Conservation (phyloP, 257 asterid genomes). For the Knoxia roxburghii region DNA sequence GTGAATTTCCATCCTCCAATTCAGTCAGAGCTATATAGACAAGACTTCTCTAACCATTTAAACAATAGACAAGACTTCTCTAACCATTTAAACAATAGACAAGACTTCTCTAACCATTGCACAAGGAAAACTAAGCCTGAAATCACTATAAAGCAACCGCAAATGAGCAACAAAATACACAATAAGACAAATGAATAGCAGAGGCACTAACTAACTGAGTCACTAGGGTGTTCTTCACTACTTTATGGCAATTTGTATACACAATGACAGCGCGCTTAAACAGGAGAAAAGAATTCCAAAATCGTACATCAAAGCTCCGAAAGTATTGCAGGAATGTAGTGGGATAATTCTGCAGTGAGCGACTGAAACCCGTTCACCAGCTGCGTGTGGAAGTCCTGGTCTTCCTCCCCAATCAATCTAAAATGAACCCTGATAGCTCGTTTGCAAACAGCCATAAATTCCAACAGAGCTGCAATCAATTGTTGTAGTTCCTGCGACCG, state of each 20-base stretch:
- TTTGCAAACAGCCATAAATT: constrained; percentile 98
- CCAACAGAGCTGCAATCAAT: constrained; percentile 91
- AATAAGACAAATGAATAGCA: not conserved
- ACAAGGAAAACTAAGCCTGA: no score
- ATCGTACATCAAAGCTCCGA: constrained; percentile 66
- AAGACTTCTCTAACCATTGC: not conserved
- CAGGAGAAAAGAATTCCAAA: not conserved
- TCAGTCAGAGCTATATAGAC: no score
- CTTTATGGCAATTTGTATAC: constrained; percentile 17
- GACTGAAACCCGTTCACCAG: constrained; percentile 98
- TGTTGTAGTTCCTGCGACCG: constrained; percentile 97
- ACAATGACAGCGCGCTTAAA: not conserved
- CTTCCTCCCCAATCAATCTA: constrained; percentile 92
- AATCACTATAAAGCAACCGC: not conserved
- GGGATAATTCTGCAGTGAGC: constrained; percentile 95
- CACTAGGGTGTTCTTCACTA: no score
- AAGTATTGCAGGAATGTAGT: constrained; percentile 98
- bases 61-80: not conserved
- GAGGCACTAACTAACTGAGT: not conserved
- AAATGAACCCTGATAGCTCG: constrained; percentile 97
- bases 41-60: not conserved
- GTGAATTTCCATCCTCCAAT: no score
- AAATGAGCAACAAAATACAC: not conserved
- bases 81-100: not conserved
- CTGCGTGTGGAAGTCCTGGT: constrained; percentile 95